phyloP scores from a whole-genome alignment of 805 yeast genomes.

The Priceomyces carsonii region DNA sequence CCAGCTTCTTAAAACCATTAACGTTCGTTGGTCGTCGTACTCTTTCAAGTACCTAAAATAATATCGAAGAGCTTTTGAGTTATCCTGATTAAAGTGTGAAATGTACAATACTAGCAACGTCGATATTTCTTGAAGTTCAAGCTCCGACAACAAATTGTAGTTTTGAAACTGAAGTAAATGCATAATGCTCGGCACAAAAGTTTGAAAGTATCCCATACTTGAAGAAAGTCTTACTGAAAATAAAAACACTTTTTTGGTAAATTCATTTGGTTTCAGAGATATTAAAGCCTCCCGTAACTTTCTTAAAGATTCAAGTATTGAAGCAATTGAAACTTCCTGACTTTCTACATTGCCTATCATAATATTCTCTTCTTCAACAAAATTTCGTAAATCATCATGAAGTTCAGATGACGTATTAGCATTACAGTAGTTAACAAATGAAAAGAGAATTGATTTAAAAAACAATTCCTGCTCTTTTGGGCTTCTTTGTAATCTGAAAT shows the following conservation, averaged over 20 bases:
- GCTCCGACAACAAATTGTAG: slow-evolving; percentile 18
- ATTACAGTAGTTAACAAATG: slow-evolving; percentile 31
- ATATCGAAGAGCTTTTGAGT: slow-evolving; percentile 29
- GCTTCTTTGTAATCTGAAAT: slow-evolving; percentile 46
- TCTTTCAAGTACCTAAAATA: slow-evolving; percentile 26
- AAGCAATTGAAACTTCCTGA: slow-evolving; percentile 18
- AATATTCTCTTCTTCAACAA: slow-evolving; percentile 10
- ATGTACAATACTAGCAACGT: slow-evolving; percentile 47
- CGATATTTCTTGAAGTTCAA: slow-evolving; percentile 42
- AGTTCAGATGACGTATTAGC: slow-evolving; percentile 15
- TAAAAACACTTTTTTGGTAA: slow-evolving; percentile 47
- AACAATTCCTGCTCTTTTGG: slow-evolving; percentile 40
- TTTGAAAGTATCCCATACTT: slow-evolving; percentile 48
- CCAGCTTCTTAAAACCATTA: slow-evolving; percentile 26
- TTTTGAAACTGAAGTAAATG: slow-evolving; percentile 35
- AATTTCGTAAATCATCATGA: slow-evolving; percentile 9
- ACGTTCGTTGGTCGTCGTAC: slow-evolving; percentile 11
- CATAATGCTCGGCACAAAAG: slow-evolving; percentile 55
- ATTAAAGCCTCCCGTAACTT: slow-evolving; percentile 59
- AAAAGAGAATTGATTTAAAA: slow-evolving; percentile 36
- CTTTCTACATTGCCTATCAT: slow-evolving; percentile 2
- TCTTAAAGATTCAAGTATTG: slow-evolving; percentile 35
- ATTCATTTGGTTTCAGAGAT: slow-evolving; percentile 32
- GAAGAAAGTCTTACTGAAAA: slow-evolving; percentile 49
- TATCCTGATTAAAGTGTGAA: slow-evolving; percentile 39